These are phyloP conservation scores for Termitomyces titanicus DNA, from an alignment of 768 basidiomycete genomes.

Conservation along the genomic window DNA sequence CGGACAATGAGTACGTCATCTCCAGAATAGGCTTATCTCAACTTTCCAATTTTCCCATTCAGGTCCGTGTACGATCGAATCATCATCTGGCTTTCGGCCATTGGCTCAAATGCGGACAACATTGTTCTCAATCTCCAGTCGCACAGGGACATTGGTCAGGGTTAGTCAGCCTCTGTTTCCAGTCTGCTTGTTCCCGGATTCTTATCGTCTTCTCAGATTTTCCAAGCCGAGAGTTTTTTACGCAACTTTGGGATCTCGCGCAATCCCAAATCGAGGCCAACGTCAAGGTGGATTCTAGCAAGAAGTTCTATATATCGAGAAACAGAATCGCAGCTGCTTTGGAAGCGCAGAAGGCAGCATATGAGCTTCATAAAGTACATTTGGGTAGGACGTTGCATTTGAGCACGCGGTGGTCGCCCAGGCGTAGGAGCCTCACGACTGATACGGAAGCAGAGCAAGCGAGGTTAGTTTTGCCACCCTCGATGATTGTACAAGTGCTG, in stretches of 20 bases:
- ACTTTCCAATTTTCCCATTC: slow-evolving; percentile 5
- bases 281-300: slow-evolving; percentile 6
- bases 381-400: slow-evolving; percentile 36
- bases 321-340: slow-evolving; percentile 28
- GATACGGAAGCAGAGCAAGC: slow-evolving; percentile 33
- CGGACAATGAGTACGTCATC: slow-evolving; percentile 11
- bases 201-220: slow-evolving; percentile 29
- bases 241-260: slow-evolving; percentile 42
- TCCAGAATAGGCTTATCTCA: neutral
- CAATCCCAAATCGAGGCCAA: slow-evolving; percentile 25
- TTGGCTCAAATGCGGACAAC: slow-evolving; percentile 26
- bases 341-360: slow-evolving; percentile 27
- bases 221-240: slow-evolving; percentile 44
- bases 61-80: slow-evolving; percentile 39
- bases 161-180: slow-evolving; percentile 22
- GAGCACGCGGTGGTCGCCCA: slow-evolving; percentile 41
- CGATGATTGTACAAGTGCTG: neutral
- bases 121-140: slow-evolving; percentile 39
- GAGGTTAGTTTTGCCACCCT: slow-evolving; percentile 29
- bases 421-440: slow-evolving; percentile 41
- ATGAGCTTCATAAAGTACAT: slow-evolving; percentile 31
- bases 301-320: slow-evolving; percentile 24
- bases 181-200: neutral
- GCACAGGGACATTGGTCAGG: slow-evolving; percentile 41
- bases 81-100: slow-evolving; percentile 36